These are phyloP conservation scores for Ophiostoma ulmi DNA, from an alignment of 2,329 filamentous ascomycete genomes.

Conservation along the genomic window DNA sequence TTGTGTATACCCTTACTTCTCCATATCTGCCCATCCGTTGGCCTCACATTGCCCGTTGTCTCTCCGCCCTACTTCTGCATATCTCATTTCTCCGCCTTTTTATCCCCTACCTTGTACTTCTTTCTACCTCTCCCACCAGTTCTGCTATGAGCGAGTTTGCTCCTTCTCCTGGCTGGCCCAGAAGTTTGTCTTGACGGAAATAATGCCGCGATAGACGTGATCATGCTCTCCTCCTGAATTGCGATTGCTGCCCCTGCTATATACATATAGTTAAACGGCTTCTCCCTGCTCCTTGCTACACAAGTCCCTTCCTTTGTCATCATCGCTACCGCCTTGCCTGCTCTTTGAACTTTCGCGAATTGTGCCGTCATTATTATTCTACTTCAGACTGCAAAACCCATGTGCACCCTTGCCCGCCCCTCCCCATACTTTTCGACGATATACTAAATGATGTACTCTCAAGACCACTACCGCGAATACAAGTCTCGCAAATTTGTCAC, in stretches of 20 bases:
- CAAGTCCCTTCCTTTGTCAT: not conserved
- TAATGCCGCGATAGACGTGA: conserved; percentile 9
- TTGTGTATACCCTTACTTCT: not conserved
- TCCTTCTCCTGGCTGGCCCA: conserved; percentile 28
- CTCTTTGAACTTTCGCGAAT: not conserved
- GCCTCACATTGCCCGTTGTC: conserved; percentile 8
- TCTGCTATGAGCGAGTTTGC: conserved; percentile 25
- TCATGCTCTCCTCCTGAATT: conserved; percentile 6
- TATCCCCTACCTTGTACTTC: not conserved
- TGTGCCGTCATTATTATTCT: not conserved
- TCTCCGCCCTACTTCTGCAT: not conserved
- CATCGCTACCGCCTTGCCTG: not conserved
- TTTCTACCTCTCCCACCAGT: conserved; percentile 23
- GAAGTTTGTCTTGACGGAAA: conserved; percentile 23
- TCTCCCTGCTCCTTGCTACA: not conserved
- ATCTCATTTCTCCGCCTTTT: conserved; percentile 24
- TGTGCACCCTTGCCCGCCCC: not conserved
- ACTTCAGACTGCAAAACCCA: not conserved
- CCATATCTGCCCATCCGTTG: not conserved
- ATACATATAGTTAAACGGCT: not conserved
- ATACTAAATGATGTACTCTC: conserved; percentile 45
- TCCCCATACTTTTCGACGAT: not conserved
- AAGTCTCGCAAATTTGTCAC: conserved; percentile 46
- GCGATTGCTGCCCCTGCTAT: not conserved
- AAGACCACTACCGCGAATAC: conserved; percentile 37